Percentiles rank a stretch among this genome's conserved stretches.
These are phyloP conservation scores for Phycomyces nitens DNA, from an alignment of 192 early-diverging fungal genomes.

Conservation along the genomic window DNA sequence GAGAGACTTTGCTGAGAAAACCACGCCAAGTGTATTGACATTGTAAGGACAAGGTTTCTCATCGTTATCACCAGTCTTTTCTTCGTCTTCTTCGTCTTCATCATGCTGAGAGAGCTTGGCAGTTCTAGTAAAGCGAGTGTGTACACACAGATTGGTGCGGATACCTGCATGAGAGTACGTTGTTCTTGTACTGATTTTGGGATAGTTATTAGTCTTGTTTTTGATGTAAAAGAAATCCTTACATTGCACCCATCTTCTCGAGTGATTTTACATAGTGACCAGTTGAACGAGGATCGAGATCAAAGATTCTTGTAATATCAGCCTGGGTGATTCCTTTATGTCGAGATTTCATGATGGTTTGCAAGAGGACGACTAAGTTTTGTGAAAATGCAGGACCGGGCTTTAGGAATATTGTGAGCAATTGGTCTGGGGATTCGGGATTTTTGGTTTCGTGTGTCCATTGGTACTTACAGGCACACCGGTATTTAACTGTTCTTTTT, in stretches of 20 bases:
- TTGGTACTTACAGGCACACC: slow-evolving; percentile 25
- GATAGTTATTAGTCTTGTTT: not conserved
- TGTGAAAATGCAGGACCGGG: slow-evolving; percentile 3
- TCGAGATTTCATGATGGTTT: slow-evolving; percentile 5
- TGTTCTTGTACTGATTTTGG: not conserved
- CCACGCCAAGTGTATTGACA: slow-evolving; percentile 14
- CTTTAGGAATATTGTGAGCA: slow-evolving; percentile 1
- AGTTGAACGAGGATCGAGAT: slow-evolving; percentile 15
- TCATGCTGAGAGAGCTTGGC: not conserved
- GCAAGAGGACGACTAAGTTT: slow-evolving; percentile 1
- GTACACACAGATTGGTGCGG: slow-evolving; percentile 18
- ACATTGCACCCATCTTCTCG: slow-evolving; percentile 23
- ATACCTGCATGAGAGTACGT: not conserved
- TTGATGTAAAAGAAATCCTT: not conserved
- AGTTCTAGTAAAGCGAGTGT: slow-evolving; percentile 8
- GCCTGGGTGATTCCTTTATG: slow-evolving; percentile 11
- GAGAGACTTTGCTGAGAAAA: not conserved
- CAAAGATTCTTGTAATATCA: slow-evolving; percentile 8
- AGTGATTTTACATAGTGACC: slow-evolving; percentile 17
- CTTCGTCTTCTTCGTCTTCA: not conserved
- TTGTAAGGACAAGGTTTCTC: slow-evolving; percentile 8
- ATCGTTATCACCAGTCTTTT: not conserved
- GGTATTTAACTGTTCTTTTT: slow-evolving; percentile 15
- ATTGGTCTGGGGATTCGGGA: not conserved
- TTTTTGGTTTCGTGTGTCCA: not conserved